These are phyloP conservation scores for Pyricularia pennisetigena DNA, from an alignment of 2,329 filamentous ascomycete species.

Conservation along the genomic window DNA sequence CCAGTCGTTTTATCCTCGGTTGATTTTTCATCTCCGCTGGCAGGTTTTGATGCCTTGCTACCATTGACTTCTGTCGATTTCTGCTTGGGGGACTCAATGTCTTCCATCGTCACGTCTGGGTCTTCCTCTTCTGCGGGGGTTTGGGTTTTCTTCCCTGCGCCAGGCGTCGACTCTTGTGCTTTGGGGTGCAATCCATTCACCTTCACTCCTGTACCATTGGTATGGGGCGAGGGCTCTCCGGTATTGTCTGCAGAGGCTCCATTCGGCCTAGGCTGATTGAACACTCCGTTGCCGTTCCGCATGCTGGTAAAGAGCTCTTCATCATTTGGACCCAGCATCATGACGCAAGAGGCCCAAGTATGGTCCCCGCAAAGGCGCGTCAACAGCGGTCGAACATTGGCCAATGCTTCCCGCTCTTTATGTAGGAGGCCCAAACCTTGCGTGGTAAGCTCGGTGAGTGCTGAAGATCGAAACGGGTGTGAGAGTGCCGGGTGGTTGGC, in stretches of 20 bases:
- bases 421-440: conserved; percentile 64
- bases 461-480: conserved; percentile 63
- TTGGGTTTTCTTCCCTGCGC: not conserved
- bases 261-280: not conserved
- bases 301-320: conserved; percentile 36
- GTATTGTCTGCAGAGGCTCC: not conserved
- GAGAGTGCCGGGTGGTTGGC: conserved; percentile 66
- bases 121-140: not conserved
- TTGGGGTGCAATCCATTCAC: not conserved
- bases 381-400: conserved; percentile 64
- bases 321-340: conserved; percentile 47
- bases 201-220: not conserved
- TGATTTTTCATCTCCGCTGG: not conserved
- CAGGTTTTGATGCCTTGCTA: not conserved
- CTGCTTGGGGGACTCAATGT: not conserved
- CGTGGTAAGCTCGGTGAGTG: conserved; percentile 58
- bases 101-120: conserved; percentile 5
- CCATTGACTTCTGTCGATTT: not conserved
- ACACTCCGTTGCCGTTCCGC: not conserved
- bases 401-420: conserved; percentile 63
- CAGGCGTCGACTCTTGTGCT: not conserved
- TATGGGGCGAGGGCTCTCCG: not conserved
- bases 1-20: not conserved
- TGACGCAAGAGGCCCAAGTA: conserved; percentile 53
- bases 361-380: conserved; percentile 67